Evolutionary conservation across 495 filamentous ascomycete genomes (phyloP), one percentile per base, ranked within the genome.

Genomic region (Penicillium subrubescens): DNA sequence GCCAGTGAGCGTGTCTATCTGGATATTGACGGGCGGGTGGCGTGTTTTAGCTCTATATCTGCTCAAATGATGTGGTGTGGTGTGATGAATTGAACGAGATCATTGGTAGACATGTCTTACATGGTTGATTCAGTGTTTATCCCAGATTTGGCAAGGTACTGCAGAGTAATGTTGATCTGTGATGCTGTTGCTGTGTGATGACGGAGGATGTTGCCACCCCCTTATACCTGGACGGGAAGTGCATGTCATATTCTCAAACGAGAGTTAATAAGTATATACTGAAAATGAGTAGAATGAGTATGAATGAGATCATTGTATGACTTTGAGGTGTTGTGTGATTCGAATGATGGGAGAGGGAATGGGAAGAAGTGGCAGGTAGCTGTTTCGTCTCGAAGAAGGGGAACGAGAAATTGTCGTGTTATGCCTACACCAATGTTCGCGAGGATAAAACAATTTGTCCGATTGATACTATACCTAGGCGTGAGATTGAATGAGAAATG

Each of bases 181-280:
- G 15, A n/a, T 44, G 43, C 8, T 8, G 43, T 46, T 46, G 43
- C n/a, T 19, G 48, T 44, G 25, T 50, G 48, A 31, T 31, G 25
- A 52, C 27, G 48, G 48, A 31, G 48, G 48, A 23, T 52, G 48
- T 52, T 52, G 48, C 48, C 48, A 52, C 48, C 48, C 25, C 25
- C 25, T 37, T 8, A 11, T 34, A 15, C 31, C 31, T 33, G 8
- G 31, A 41, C 15, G 37, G 37, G 37, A 3, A 21, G 33, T 33
- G 53, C 8, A 37, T 10, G 33, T 35, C n/a, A 52, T 52, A 25
- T 25, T n/a, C 23, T 31, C 5, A 25, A 17, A 8, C 5, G 23
- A 51, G 48, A 12, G 12, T 8, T 29, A 25, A 19, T 15, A 5
- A 23, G 12, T 25, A 4, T 48, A 48, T 19, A 27, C 4, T 27